phyloP scores from a whole-genome alignment of 805 yeast genomes.

The Teunomyces stri region DNA sequence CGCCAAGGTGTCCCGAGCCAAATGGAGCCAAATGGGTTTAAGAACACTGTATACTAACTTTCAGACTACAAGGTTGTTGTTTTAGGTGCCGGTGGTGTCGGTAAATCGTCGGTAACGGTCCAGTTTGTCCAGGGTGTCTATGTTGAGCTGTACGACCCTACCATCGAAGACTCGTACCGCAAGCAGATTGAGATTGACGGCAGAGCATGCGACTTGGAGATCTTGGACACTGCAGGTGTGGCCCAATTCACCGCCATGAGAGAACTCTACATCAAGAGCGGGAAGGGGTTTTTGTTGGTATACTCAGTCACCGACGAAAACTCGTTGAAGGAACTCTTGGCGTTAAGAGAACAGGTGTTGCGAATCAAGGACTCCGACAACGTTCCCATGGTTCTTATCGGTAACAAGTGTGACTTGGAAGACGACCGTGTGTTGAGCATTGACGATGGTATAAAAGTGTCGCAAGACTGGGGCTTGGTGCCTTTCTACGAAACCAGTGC shows the following conservation, averaged over 20 bases:
- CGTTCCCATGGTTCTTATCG: constrained; percentile 88
- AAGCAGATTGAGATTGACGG: constrained; percentile 88
- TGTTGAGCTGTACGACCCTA: constrained; percentile 91
- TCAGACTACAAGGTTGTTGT: constrained; percentile 85
- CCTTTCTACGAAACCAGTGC: constrained; percentile 95
- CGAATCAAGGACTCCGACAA: constrained; percentile 72
- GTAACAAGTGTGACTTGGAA: constrained; percentile 84
- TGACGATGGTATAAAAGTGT: constrained; percentile 78
- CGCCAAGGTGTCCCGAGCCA: too few species aligned
- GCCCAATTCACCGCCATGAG: constrained; percentile 96
- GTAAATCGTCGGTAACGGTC: constrained; percentile 90
- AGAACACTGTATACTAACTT: constrained; percentile 6
- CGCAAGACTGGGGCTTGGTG: constrained; percentile 83
- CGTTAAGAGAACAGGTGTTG: constrained; percentile 78
- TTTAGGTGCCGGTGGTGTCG: constrained; percentile 96
- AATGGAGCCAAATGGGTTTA: too few species aligned
- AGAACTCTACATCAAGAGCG: constrained; percentile 81
- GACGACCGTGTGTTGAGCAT: constrained; percentile 73
- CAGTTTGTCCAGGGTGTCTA: constrained; percentile 90
- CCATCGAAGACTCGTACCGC: constrained; percentile 93
- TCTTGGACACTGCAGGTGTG: constrained; percentile 60
- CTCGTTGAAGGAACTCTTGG: constrained; percentile 73
- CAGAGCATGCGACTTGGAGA: constrained; percentile 78
- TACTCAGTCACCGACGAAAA: constrained; percentile 60
- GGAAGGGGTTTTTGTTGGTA: constrained; percentile 67